A percentile compares a stretch with the other conserved stretches of the same genome.
phyloP scores from a whole-genome alignment of 2,329 filamentous ascomycete genomes.

The Paramyrothecium roridum region DNA sequence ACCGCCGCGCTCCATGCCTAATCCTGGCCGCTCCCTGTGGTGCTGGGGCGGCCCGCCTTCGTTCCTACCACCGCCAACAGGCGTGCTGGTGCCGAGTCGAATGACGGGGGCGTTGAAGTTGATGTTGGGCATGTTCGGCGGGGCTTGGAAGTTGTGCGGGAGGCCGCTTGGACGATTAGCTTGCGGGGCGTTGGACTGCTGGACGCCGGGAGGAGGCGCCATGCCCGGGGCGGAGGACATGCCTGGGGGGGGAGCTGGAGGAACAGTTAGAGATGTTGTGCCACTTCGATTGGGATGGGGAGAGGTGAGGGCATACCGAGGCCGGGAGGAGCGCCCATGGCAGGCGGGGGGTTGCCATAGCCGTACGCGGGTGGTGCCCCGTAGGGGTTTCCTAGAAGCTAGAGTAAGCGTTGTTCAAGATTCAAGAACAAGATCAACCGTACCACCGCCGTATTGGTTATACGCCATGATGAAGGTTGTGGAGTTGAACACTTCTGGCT shows the following conservation, averaged over 20 bases:
- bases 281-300: neutral
- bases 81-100: slow-evolving; percentile 80
- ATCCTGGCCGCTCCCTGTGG: slow-evolving; percentile 40
- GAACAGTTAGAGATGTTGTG: slow-evolving; percentile 12
- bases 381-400: slow-evolving; percentile 52
- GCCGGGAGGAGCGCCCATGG: slow-evolving; percentile 76
- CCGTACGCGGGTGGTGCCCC: slow-evolving; percentile 71
- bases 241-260: slow-evolving; percentile 70
- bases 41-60: slow-evolving; percentile 32
- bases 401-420: neutral
- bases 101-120: slow-evolving; percentile 98
- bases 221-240: slow-evolving; percentile 80
- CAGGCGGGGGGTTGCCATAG: slow-evolving; percentile 62
- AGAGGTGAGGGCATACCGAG: slow-evolving; percentile 59
- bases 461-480: slow-evolving; percentile 45
- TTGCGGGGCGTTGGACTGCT: slow-evolving; percentile 69
- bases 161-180: slow-evolving; percentile 78
- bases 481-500: no score
- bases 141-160: slow-evolving; percentile 81
- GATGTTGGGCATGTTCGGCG: slow-evolving; percentile 91
- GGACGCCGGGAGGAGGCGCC: slow-evolving; percentile 71
- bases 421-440: neutral
- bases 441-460: slow-evolving; percentile 56
- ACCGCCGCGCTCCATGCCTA: slow-evolving; percentile 61
- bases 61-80: slow-evolving; percentile 38